phyloP scores from a whole-genome alignment of 1,284 basidiomycete genomes.

The Ustilago xerochloae region DNA sequence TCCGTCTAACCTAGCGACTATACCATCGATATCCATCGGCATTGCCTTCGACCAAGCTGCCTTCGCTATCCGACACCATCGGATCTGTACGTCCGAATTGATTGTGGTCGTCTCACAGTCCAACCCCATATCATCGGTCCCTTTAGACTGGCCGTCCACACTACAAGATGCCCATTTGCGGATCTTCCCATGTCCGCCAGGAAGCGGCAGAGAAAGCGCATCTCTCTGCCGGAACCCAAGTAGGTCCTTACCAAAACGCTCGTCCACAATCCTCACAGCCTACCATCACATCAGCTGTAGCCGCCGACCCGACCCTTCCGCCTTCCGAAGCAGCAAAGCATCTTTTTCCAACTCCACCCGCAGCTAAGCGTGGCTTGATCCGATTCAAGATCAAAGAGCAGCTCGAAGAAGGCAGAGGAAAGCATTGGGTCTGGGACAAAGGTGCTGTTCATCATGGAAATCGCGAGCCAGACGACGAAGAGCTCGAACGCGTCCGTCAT shows the following conservation, averaged over 20 bases:
- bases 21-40: no score
- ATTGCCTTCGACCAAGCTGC: no score
- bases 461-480: constrained; percentile 57
- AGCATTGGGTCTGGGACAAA: constrained; percentile 65
- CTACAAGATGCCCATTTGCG: constrained; percentile 40
- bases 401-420: constrained; percentile 59
- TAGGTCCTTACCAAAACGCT: constrained; percentile 36
- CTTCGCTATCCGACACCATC: no score
- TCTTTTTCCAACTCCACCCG: constrained; percentile 56
- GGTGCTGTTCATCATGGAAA: constrained; percentile 60
- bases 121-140: no score
- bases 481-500: constrained; percentile 55
- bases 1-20: background rate
- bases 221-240: constrained; percentile 39
- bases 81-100: no score
- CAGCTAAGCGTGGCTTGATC: constrained; percentile 53
- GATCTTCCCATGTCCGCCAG: constrained; percentile 28
- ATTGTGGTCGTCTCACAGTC: no score
- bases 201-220: constrained; percentile 39
- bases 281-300: constrained; percentile 64
- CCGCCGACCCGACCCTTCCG: constrained; percentile 52
- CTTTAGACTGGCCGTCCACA: no score
- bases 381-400: constrained; percentile 63
- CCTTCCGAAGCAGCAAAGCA: constrained; percentile 52
- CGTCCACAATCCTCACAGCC: constrained; percentile 44